Evolutionary conservation across 179 eudicot genomes (phyloP).

Genomic region (Drosera spatulata): DNA sequence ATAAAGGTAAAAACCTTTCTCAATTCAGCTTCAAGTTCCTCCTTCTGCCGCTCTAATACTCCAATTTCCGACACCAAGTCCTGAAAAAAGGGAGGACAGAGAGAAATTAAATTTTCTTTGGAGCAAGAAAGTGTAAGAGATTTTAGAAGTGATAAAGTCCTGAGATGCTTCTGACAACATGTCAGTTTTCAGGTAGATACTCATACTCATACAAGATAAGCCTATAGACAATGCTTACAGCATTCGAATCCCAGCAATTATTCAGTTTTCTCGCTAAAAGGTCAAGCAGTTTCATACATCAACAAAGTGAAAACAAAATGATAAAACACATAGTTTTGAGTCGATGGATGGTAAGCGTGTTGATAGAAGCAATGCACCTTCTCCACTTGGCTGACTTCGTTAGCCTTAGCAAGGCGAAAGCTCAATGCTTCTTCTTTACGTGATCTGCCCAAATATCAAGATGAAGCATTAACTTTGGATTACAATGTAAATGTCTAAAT

Average conservation of each 20-base stretch:
- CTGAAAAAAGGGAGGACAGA: conserved; percentile 24
- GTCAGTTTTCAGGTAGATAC: too few species aligned
- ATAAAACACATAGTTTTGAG: too few species aligned
- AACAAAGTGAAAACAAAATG: too few species aligned
- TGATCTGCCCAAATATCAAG: conserved; percentile 18
- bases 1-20: conserved; percentile 28
- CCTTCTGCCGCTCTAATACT: conserved; percentile 37
- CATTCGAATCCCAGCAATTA: too few species aligned
- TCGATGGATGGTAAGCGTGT: not conserved
- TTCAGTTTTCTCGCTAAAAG: too few species aligned
- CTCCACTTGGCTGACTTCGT: conserved; percentile 49
- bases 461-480: not conserved
- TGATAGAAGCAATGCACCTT: conserved; percentile 31
- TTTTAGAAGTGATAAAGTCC: too few species aligned
- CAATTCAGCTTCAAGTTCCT: conserved; percentile 49
- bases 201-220: too few species aligned
- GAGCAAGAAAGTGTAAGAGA: conserved; percentile 1
- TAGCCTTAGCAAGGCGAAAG: conserved; percentile 42
- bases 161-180: too few species aligned
- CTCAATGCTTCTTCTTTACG: conserved; percentile 59
- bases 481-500: not conserved
- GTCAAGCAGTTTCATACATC: too few species aligned
- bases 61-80: conserved; percentile 42
- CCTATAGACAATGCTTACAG: too few species aligned
- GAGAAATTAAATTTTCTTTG: conserved; percentile 2